A percentile compares a stretch with the other conserved stretches of the same genome.
phyloP scores from a whole-genome alignment of 2,329 filamentous ascomycete species.

The Phyllosticta citriasiana region DNA sequence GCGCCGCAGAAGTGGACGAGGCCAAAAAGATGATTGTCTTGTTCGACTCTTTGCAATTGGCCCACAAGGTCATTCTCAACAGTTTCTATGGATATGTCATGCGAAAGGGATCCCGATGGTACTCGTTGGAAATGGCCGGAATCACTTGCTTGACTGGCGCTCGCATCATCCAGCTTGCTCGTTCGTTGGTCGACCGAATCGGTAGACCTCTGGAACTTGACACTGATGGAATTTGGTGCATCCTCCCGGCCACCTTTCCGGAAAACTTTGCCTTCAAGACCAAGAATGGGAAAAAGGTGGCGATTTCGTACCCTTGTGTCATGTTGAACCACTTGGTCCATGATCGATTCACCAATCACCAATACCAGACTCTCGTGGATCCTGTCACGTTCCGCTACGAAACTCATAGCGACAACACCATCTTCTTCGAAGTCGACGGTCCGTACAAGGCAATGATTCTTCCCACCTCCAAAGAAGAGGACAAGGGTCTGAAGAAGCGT shows the following conservation, averaged over 20 bases:
- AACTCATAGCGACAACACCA: conserved; percentile 96
- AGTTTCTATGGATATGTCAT: conserved; percentile 99
- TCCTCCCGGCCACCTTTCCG: conserved; percentile 89
- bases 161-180: conserved; percentile 91
- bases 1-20: conserved; percentile 68
- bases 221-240: conserved; percentile 99
- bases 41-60: conserved; percentile 90
- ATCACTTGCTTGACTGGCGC: conserved; percentile 96
- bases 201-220: conserved; percentile 89
- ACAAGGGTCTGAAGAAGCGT: conserved; percentile 98
- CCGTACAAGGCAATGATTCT: conserved; percentile 97
- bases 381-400: conserved; percentile 77
- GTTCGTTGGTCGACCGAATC: conserved; percentile 85
- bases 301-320: conserved; percentile 96
- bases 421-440: conserved; percentile 98
- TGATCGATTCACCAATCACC: conserved; percentile 88
- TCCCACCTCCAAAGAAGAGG: conserved; percentile 95
- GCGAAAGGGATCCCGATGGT: conserved; percentile 97
- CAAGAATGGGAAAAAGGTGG: conserved; percentile 89
- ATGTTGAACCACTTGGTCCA: conserved; percentile 99
- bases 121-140: conserved; percentile 98
- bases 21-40: conserved; percentile 98
- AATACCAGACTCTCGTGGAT: conserved; percentile 86
- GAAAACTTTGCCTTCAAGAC: conserved; percentile 93
- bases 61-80: conserved; percentile 98